phyloP scores from a whole-genome alignment of 2,329 filamentous ascomycete species.

The Zasmidium cellare region DNA sequence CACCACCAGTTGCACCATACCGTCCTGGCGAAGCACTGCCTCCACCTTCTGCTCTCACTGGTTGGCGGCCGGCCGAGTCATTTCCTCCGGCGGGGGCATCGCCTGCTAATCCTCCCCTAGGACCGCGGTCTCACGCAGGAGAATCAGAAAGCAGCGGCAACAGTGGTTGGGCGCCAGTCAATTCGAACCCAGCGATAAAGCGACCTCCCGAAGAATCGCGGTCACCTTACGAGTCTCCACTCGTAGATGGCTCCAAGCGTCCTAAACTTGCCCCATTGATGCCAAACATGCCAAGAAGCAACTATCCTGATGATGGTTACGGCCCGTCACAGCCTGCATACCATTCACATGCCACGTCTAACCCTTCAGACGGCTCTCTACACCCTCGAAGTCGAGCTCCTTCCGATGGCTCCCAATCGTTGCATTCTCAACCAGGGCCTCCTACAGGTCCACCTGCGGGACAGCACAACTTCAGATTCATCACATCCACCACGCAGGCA shows the following conservation, averaged over 20 bases:
- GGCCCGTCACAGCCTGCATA: slow-evolving; percentile 16
- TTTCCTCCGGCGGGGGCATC: slow-evolving; percentile 17
- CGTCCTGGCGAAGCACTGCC: slow-evolving; percentile 23
- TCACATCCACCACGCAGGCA: slow-evolving; percentile 31
- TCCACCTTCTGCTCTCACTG: slow-evolving; percentile 26
- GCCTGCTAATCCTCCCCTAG: slow-evolving; percentile 19
- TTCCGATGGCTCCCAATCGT: slow-evolving; percentile 30
- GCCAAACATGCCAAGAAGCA: slow-evolving; percentile 36
- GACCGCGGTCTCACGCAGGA: slow-evolving; percentile 20
- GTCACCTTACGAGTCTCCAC: slow-evolving; percentile 30
- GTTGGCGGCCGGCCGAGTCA: slow-evolving; percentile 32
- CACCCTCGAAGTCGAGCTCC: slow-evolving; percentile 34
- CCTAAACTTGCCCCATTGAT: slow-evolving; percentile 42
- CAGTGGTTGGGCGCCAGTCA: slow-evolving; percentile 47
- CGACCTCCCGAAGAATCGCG: slow-evolving; percentile 39
- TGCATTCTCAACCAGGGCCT: slow-evolving; percentile 25
- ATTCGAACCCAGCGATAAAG: slow-evolving; percentile 43
- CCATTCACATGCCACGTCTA: slow-evolving; percentile 10
- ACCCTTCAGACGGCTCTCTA: slow-evolving; percentile 12
- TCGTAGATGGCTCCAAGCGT: slow-evolving; percentile 45
- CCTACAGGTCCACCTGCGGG: slow-evolving; percentile 18
- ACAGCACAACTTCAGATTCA: slow-evolving; percentile 33
- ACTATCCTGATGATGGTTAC: slow-evolving; percentile 30
- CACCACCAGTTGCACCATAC: slow-evolving; percentile 8
- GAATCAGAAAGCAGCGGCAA: slow-evolving; percentile 21